Percentiles rank a stretch among this genome's conserved stretches.
phyloP scores from a whole-genome alignment of 306 rosid species.

The Carpinus viminea region DNA sequence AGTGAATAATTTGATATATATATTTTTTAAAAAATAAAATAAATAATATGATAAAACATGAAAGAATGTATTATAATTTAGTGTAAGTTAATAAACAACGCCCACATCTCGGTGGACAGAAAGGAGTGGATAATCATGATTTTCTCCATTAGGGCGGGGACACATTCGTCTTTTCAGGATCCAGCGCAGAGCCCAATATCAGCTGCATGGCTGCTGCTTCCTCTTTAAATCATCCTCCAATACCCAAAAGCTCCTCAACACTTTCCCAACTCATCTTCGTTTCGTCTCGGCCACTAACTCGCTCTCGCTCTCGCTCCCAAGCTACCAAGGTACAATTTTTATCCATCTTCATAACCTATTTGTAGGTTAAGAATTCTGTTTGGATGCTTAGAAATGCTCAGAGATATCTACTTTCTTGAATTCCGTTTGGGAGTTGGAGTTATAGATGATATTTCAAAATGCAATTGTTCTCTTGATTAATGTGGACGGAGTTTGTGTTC shows the following conservation, averaged over 20 bases:
- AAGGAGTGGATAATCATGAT: too few species aligned
- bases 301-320: neutral
- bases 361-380: neutral
- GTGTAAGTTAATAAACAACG: too few species aligned
- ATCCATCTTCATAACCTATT: neutral
- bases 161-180: neutral
- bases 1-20: too few species aligned
- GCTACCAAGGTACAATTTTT: constrained; percentile 4
- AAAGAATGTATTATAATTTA: too few species aligned
- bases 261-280: neutral
- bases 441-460: neutral
- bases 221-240: neutral
- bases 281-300: neutral
- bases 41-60: too few species aligned
- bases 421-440: neutral
- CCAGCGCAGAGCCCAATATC: neutral
- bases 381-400: constrained; percentile 7
- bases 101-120: too few species aligned
- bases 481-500: neutral
- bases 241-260: neutral
- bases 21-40: too few species aligned
- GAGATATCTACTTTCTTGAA: neutral
- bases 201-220: neutral
- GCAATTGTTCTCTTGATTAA: neutral
- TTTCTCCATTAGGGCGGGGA: neutral